Base-by-base conservation (phyloP, 306 rosid species). In the Acacia confusa region DNA sequence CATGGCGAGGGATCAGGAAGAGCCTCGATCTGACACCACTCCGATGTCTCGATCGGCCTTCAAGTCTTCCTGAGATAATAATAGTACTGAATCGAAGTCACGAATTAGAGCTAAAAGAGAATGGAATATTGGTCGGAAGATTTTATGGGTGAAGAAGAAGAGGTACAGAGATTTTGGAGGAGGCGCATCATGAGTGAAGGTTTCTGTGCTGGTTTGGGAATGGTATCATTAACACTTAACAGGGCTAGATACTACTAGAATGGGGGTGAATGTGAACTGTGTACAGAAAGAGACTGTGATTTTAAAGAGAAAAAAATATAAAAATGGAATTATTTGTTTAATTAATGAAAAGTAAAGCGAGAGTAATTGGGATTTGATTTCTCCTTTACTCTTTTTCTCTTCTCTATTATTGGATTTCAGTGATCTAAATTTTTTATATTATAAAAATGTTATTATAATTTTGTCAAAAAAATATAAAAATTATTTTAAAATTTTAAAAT, bases 21-120 rank as follows among this genome's bases (percentile, higher is more conserved):
- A 24, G 78, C 75, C 70, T 82, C 81, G 91, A 85, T 85, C 90
- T 87, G 50, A 67, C 32, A 47, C 60, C 11, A 38, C 25, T 68
- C 60, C 44, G 68, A 71, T 44, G 75, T 50, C 5, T 50, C 67
- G 67, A 74, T 74, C 50, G 67, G 32, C 36, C 78, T 53, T 20
- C n/a, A 20, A 72, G 4, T 10, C 20, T 72, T 24, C 52, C 38
- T 1, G 67, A 67, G 81, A 60, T 43, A 41, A 60, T 43, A 41
- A 52, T 38, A 40, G 32, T 1, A 48, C 10, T 8, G 27, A 32
- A 73, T 10, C 47, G n/a, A 34, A 73, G 19, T 19, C 41, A 6
- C 28, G 22, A n/a, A 2, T 6, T 6, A 10, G 50, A 58, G 77
- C 77, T 38, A 0, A n/a, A 6, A 68, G 48, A 11, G 72, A 38